Conservation (phyloP, 768 basidiomycete genomes). For the Clitopilus hobsonii region DNA sequence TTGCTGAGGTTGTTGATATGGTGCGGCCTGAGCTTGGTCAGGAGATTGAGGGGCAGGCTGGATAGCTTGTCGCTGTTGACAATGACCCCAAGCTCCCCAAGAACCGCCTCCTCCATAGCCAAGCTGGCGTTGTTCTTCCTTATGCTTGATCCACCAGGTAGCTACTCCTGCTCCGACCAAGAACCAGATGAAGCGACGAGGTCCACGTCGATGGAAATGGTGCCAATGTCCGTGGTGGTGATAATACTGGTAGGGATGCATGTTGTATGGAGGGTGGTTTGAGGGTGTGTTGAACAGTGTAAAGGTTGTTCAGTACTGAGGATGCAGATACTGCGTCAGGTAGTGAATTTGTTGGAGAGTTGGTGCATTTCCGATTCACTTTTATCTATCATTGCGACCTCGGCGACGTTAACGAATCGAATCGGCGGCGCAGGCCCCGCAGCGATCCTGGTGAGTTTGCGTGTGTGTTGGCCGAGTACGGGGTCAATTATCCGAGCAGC, state of each 20-base stretch:
- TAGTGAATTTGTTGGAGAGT: not conserved
- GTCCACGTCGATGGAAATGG: constrained; percentile 20
- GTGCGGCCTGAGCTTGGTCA: not conserved
- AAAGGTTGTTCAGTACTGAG: not conserved
- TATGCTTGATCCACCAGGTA: constrained; percentile 36
- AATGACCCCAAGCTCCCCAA: not conserved
- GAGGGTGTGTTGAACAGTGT: not conserved
- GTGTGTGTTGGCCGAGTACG: not conserved
- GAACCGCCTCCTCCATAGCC: constrained; percentile 16
- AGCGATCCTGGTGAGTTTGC: not conserved
- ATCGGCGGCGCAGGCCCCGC: not conserved
- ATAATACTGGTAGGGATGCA: not conserved
- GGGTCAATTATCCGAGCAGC: not conserved
- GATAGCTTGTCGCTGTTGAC: not conserved
- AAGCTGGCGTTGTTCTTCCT: constrained; percentile 24
- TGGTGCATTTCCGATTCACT: not conserved
- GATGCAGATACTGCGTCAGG: not conserved
- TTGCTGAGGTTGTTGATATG: not conserved
- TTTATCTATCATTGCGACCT: not conserved
- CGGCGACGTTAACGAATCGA: not conserved
- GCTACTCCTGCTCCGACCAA: constrained; percentile 48
- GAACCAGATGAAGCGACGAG: constrained; percentile 71
- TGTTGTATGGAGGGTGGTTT: not conserved
- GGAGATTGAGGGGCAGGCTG: not conserved
- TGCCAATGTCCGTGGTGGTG: constrained; percentile 5